Conservation (phyloP, 768 basidiomycete genomes). For the Boletus huronensis region DNA sequence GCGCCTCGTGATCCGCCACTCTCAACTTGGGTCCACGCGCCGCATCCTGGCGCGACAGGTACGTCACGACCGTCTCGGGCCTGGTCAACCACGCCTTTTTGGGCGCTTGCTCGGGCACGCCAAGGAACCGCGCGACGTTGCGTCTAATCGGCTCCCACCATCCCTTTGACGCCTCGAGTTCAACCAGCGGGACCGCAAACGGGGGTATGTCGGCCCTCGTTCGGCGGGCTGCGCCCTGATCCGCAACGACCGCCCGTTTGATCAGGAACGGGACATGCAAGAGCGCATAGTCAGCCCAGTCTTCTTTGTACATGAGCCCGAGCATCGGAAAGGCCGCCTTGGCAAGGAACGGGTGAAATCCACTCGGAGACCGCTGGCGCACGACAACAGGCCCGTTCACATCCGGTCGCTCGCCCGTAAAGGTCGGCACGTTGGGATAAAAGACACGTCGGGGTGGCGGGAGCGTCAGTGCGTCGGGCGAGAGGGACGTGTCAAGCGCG, state of each 20-base stretch:
- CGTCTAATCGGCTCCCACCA: constrained; percentile 70
- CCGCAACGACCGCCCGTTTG: constrained; percentile 74
- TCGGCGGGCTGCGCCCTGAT: constrained; percentile 61
- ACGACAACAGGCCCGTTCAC: constrained; percentile 31
- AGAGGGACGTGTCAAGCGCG: constrained; percentile 49
- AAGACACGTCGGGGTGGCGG: constrained; percentile 71
- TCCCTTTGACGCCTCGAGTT: constrained; percentile 41
- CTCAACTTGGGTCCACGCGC: constrained; percentile 47
- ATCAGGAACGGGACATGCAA: constrained; percentile 69
- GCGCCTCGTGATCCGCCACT: constrained; percentile 52
- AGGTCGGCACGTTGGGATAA: constrained; percentile 65
- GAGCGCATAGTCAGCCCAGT: constrained; percentile 73
- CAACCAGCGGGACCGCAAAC: constrained; percentile 41
- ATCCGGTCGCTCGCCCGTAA: constrained; percentile 41
- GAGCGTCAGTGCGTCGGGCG: constrained; percentile 48
- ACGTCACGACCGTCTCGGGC: constrained; percentile 55
- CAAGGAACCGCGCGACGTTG: constrained; percentile 44
- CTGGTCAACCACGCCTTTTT: constrained; percentile 16
- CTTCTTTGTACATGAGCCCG: constrained; percentile 62
- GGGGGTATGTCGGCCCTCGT: constrained; percentile 23
- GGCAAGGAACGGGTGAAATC: constrained; percentile 68
- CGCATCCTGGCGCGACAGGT: constrained; percentile 61
- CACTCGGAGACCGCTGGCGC: constrained; percentile 49
- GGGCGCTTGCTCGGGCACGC: constrained; percentile 21
- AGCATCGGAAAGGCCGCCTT: constrained; percentile 74